Conservation (phyloP, 305 asterid species). For the Fraxinus greggii region DNA sequence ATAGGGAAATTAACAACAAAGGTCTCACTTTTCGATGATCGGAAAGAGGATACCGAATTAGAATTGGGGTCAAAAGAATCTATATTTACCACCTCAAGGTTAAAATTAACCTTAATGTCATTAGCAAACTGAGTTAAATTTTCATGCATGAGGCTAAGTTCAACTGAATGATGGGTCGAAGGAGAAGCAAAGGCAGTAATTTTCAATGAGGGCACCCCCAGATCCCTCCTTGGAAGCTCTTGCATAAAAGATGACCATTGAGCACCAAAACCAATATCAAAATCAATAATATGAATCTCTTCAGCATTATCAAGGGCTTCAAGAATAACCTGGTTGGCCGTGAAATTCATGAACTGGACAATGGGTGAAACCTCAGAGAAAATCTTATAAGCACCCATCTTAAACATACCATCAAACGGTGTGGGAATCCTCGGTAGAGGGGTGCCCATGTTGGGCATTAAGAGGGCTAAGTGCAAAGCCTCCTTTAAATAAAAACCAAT, state of each 20-base stretch:
- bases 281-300: constrained; percentile 48
- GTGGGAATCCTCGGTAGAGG: constrained; percentile 31
- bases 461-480: constrained; percentile 41
- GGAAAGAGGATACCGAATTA: constrained; percentile 29
- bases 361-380: constrained; percentile 50
- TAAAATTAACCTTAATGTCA: constrained; percentile 41
- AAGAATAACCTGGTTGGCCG: constrained; percentile 54
- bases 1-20: constrained; percentile 56
- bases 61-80: constrained; percentile 50
- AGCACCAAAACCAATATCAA: constrained; percentile 61
- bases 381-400: constrained; percentile 54
- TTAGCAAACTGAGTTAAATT: constrained; percentile 45
- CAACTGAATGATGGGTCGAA: constrained; percentile 43
- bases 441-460: constrained; percentile 25
- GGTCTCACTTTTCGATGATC: constrained; percentile 38
- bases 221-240: constrained; percentile 42
- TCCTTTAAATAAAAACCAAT: constrained; percentile 50
- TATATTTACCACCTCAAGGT: constrained; percentile 56
- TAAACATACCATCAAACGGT: constrained; percentile 45
- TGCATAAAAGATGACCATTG: constrained; percentile 68
- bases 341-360: constrained; percentile 47
- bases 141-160: constrained; percentile 48
- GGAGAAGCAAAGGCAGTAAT: constrained; percentile 64
- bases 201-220: constrained; percentile 36
- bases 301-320: constrained; percentile 43